Percentiles rank a stretch among this genome's conserved stretches.
These are phyloP conservation scores for Petunia secreta DNA, from an alignment of 257 asterid species.

Conservation along the genomic window DNA sequence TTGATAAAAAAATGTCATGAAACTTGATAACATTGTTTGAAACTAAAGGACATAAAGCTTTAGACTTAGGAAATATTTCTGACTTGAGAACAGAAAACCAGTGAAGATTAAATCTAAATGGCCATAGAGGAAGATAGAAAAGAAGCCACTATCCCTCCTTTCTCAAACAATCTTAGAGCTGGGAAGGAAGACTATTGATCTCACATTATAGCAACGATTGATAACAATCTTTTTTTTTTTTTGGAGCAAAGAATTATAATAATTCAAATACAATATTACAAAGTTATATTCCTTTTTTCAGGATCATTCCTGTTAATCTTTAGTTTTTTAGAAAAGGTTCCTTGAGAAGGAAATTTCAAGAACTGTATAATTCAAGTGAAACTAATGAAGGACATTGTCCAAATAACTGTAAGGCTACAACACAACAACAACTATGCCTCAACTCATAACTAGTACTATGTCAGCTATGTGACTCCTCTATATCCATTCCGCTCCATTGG, in stretches of 20 bases:
- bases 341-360: constrained; percentile 17
- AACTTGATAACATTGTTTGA: not conserved
- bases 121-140: too few species aligned
- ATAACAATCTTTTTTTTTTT: too few species aligned
- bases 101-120: too few species aligned
- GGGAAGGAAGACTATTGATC: not conserved
- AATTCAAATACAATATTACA: too few species aligned
- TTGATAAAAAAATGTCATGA: constrained; percentile 2
- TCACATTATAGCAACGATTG: not conserved
- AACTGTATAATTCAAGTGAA: not conserved
- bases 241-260: too few species aligned
- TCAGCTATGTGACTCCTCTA: constrained; percentile 15
- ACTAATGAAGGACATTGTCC: not conserved
- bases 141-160: too few species aligned
- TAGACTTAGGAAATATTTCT: too few species aligned
- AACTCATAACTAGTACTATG: not conserved
- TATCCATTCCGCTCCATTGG: not conserved
- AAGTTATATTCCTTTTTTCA: not conserved
- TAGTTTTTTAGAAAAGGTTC: constrained; percentile 5
- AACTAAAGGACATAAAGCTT: not conserved
- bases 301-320: not conserved
- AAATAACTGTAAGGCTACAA: not conserved
- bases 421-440: not conserved
- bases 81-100: too few species aligned
- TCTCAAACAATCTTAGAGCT: too few species aligned